These are phyloP conservation scores for Lactarius deliciosus DNA, from an alignment of 768 basidiomycete genomes.

Conservation along the genomic window DNA sequence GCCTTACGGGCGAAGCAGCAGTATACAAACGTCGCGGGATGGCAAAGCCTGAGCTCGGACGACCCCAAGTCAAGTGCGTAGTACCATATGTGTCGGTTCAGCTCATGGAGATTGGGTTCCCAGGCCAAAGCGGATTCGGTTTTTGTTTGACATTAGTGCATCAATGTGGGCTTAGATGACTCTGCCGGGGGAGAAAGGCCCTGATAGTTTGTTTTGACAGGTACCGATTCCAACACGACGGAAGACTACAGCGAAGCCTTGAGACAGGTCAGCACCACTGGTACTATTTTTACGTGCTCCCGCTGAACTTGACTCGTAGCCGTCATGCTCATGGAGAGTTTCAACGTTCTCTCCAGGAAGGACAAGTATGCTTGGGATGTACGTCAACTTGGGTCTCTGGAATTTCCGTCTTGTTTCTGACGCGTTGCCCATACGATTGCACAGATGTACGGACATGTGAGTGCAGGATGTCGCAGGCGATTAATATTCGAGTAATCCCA, in stretches of 20 bases:
- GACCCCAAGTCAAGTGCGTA: conserved; percentile 63
- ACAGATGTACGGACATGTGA: conserved; percentile 67
- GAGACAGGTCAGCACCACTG: conserved; percentile 51
- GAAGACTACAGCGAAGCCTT: conserved; percentile 58
- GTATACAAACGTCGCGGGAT: conserved; percentile 70
- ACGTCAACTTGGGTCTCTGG: conserved; percentile 34
- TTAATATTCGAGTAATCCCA: neutral
- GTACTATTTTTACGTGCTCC: too few species aligned
- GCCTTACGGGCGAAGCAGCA: conserved; percentile 64
- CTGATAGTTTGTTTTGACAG: conserved; percentile 33
- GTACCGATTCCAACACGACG: conserved; percentile 75
- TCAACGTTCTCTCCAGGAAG: conserved; percentile 58
- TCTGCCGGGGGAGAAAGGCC: neutral
- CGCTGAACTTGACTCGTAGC: conserved; percentile 37
- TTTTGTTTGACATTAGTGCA: conserved; percentile 67
- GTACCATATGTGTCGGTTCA: neutral
- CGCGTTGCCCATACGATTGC: too few species aligned
- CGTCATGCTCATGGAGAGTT: conserved; percentile 74
- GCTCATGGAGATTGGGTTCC: neutral
- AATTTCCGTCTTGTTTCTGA: conserved; percentile 5
- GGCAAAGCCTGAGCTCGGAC: conserved; percentile 66
- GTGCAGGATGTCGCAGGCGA: conserved; percentile 29
- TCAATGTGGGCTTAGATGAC: conserved; percentile 50
- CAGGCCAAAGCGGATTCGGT: conserved; percentile 66
- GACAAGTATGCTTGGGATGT: conserved; percentile 81